Base-by-base conservation (phyloP, 106 monocot species). In the Acorus calamus region DNA sequence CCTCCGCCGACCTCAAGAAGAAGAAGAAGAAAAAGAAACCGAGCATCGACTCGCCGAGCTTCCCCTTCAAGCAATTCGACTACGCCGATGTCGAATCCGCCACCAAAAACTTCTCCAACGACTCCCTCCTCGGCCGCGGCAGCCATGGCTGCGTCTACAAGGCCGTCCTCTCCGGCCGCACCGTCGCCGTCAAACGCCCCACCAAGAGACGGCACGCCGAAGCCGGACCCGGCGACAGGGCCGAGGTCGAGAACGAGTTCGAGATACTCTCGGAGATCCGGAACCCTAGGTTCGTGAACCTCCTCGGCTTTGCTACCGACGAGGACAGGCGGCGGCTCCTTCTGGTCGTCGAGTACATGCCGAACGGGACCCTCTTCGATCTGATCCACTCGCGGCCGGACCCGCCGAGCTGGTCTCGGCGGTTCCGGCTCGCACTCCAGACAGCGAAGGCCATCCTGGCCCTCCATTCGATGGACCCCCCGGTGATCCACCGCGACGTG, bases 201-300 rank as follows among this genome's bases (percentile, higher is more conserved):
- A 28, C 28, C 28, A 28, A 28, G 28, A 28, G 28, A 28, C 28
- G 28, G 28, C 28, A 28, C 28, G 28, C 28, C 28, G 28, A 28
- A 0, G 28, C 28, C 28, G 28, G 28, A 28, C 28, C 28, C 28
- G 28, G 28, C 28, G 28, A 28, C 28, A 28, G 28, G 28, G 60
- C 49, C 71, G 94, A 94, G 78, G 80, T 89, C 4, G 84, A 91
- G 61, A 96, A 96, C 83, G 96, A 96, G 82, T 82, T 96, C 69
- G 53, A 69, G 9, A 80, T 96, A 64, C 84, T 96, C 68, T 84
- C 90, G 49, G 61, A 57, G n/a, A 59, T 96, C 54, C 78, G 66
- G 44, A 69, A 67, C 65, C 87, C 87, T 3, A 77, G 90, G 44
- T 67, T 96, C 56, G 96, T 96, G 65, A 96, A 96, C 57, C 84